Percentiles rank a stretch among this genome's conserved stretches.
Conservation (phyloP, 352 stramenopile genomes). For the Globisporangium solare region DNA sequence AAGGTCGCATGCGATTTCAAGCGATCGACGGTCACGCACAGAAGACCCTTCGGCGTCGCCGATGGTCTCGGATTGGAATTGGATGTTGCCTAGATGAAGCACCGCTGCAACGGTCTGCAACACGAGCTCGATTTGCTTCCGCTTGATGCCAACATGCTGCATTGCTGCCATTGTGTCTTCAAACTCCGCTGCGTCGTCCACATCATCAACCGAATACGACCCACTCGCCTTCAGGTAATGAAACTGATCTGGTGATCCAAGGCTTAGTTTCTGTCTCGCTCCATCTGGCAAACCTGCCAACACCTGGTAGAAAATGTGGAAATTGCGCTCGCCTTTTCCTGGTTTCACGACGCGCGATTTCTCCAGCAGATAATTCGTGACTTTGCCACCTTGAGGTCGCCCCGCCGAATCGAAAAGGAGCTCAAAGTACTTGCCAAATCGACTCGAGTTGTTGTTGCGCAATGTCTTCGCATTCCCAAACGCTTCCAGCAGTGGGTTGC, state of each 20-base stretch:
- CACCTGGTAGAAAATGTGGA: conserved; percentile 95
- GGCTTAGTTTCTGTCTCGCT: conserved; percentile 62
- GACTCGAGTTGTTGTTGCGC: conserved; percentile 93
- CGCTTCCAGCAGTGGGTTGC: conserved; percentile 94
- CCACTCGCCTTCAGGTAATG: conserved; percentile 87
- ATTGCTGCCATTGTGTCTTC: conserved; percentile 84
- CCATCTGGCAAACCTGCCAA: conserved; percentile 54
- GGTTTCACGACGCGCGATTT: conserved; percentile 88
- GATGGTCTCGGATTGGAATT: conserved; percentile 57
- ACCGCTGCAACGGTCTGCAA: conserved; percentile 78
- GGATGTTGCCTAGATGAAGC: conserved; percentile 75
- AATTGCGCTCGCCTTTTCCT: conserved; percentile 89
- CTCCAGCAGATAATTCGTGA: conserved; percentile 91
- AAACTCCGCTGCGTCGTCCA: conserved; percentile 90
- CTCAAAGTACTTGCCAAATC: conserved; percentile 96
- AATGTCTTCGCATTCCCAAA: conserved; percentile 96
- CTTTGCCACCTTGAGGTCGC: conserved; percentile 78
- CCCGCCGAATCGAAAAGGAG: conserved; percentile 90
- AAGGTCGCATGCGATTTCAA: conserved; percentile 63
- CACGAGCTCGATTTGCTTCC: conserved; percentile 87
- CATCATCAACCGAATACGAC: conserved; percentile 87
- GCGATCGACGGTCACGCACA: conserved; percentile 38
- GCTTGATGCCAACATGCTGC: conserved; percentile 86
- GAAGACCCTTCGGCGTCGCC: conserved; percentile 71
- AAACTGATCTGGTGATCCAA: conserved; percentile 75